A percentile compares a stretch with the other conserved stretches of the same genome.
Conservation (phyloP, 306 rosid species). For the Rubus parviflorus region DNA sequence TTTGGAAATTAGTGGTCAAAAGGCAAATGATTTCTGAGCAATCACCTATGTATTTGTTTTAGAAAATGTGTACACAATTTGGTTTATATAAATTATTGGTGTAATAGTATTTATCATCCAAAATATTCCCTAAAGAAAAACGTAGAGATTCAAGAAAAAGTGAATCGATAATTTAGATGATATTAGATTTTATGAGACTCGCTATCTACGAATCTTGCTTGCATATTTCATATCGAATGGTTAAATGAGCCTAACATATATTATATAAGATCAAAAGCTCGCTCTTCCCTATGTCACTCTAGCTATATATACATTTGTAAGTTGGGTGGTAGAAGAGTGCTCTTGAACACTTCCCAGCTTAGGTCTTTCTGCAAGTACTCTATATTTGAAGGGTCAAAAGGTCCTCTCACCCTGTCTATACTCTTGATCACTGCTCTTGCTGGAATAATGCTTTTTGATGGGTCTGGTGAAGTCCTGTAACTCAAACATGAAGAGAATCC, state of each 20-base stretch:
- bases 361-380: slow-evolving; percentile 59
- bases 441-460: slow-evolving; percentile 75
- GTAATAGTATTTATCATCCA: too few relatives aligned
- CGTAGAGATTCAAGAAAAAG: too few relatives aligned
- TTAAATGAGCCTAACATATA: neutral
- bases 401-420: slow-evolving; percentile 77
- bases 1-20: too few relatives aligned
- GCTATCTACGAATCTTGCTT: neutral
- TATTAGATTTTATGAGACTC: neutral
- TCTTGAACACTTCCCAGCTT: slow-evolving; percentile 67
- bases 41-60: too few relatives aligned
- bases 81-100: too few relatives aligned
- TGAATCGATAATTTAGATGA: too few relatives aligned
- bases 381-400: slow-evolving; percentile 78
- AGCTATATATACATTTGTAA: neutral
- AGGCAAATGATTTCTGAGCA: too few relatives aligned
- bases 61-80: too few relatives aligned
- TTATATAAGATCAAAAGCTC: neutral
- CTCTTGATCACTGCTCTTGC: slow-evolving; percentile 63
- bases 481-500: slow-evolving; percentile 85
- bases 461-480: slow-evolving; percentile 66
- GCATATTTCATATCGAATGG: neutral
- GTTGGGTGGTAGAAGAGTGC: slow-evolving; percentile 23
- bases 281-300: neutral
- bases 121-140: too few relatives aligned